Base-by-base conservation (phyloP, 2,329 filamentous ascomycete species). In the Beauveria asiatica region DNA sequence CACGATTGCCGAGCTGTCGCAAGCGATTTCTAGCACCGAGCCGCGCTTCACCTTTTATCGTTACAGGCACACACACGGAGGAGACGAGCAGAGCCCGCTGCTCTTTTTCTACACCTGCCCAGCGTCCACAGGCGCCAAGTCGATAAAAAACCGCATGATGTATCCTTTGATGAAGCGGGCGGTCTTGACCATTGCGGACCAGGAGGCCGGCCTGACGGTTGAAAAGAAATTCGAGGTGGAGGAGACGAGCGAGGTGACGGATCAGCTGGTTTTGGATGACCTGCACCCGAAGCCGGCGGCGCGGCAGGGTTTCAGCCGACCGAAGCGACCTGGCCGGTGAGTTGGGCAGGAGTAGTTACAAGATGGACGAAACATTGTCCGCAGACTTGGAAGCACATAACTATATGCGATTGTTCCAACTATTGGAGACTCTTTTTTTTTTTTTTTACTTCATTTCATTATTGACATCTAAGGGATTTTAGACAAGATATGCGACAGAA, bases 51-150 rank as follows among this genome's bases (percentile, higher is more conserved):
- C 86, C 7, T 91, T 94, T 70, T 94, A 87, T 78, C 81, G 86
- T 30, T 89, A 85, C 71, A 76, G 73, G 13, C 81, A 87, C 68
- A 80, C 80, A 46, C 74, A 84, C 63, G 74, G 77, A 37, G 83
- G 83, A 23, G 64, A 69, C 50, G 74, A 80, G 62, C 75, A 78
- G 57, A 80, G 78, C 59, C 83, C 86, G 3, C 76, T 93, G 52
- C 78, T 93, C 6, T 94, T 94, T 76, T 85, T 94, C 70, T 93
- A 92, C 75, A 93, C 89, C 6, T 92, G 89, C 71, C 90, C 90
- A 0, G 76, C 81, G 8, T 80, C 86, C 5, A 75, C 82, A 0
- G 82, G 78, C 30, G 84, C 80, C 57, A 89, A 86, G 74, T 77
- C 82, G 57, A 89, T 94, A 76, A 92, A 90, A 76, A 87, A 89